Percentiles rank a stretch among this genome's conserved stretches.
Evolutionary conservation across 2,329 filamentous ascomycete species (phyloP).

Genomic region (Monosporascus sp.): DNA sequence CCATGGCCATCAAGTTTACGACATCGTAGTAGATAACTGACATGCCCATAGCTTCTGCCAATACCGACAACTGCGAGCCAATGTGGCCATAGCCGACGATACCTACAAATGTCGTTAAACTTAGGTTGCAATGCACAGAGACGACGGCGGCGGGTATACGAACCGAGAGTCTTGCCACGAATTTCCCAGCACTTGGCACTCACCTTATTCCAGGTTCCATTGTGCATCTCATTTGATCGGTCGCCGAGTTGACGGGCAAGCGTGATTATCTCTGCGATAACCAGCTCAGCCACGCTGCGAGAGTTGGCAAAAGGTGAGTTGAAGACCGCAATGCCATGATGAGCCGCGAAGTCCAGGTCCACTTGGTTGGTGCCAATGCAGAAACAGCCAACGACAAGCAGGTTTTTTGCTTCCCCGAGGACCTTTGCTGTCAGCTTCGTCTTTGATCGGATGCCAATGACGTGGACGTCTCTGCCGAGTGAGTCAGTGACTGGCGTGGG

Average conservation of each 20-base stretch:
- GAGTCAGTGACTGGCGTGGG: slow-evolving; percentile 7
- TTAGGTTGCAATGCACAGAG: slow-evolving; percentile 3
- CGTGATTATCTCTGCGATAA: slow-evolving; percentile 88
- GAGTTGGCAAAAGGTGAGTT: slow-evolving; percentile 99
- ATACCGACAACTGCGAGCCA: slow-evolving; percentile 88
- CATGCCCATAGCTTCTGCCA: slow-evolving; percentile 98
- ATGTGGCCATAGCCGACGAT: slow-evolving; percentile 98
- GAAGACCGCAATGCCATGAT: slow-evolving; percentile 91
- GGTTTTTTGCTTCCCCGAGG: slow-evolving; percentile 82
- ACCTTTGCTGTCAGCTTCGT: slow-evolving; percentile 88
- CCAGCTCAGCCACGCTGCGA: slow-evolving; percentile 90
- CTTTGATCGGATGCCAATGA: slow-evolving; percentile 97
- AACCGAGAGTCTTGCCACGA: slow-evolving; percentile 89
- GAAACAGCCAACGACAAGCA: slow-evolving; percentile 96
- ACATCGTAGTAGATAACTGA: slow-evolving; percentile 96
- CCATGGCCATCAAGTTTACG: slow-evolving; percentile 88
- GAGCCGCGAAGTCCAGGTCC: slow-evolving; percentile 76
- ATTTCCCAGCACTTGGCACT: slow-evolving; percentile 97
- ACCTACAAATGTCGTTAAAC: slow-evolving; percentile 37
- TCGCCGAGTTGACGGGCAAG: slow-evolving; percentile 91
- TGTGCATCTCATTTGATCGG: slow-evolving; percentile 90
- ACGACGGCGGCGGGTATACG: slow-evolving; percentile 14
- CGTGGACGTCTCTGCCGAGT: slow-evolving; percentile 73
- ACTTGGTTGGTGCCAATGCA: slow-evolving; percentile 98
- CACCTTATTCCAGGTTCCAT: slow-evolving; percentile 96